Base-by-base conservation (phyloP, 2,329 filamentous ascomycete species). In the Aspergillus phoenicis region DNA sequence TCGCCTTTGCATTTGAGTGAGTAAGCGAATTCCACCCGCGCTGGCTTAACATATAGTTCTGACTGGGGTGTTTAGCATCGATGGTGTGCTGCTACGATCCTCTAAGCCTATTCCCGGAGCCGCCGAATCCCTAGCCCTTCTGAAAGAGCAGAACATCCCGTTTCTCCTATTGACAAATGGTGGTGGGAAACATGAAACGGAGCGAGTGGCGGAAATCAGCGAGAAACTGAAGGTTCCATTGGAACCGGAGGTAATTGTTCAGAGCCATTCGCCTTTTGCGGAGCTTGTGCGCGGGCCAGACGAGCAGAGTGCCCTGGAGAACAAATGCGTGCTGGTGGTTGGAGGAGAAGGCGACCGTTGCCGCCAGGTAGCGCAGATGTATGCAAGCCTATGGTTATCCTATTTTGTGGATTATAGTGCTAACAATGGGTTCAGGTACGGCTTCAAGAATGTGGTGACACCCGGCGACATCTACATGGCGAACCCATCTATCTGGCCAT, bases 161-260 rank as follows among this genome's bases (percentile, higher is more conserved):
- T 98, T 96, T 79, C 94, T 99, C 70, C 86, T 99, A 36, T 83
- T 99, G 64, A 99, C 95, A 61, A 99, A 99, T 77, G 95, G 95
- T 68, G 95, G 95, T 45, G 95, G 95, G 60, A 92, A 90, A 72
- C 86, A 88, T 64, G 94, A 98, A 77, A 81, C 81, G 2, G 88
- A 90, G 61, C 86, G 91, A 17, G 89, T 92, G 30, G 80, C 81
- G 7, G 89, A 93, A 62, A 82, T 96, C 57, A 88, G 85, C 67
- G 75, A 83, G 47, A 87, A 87, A 67, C 83, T 96, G 6, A 81
- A 84, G 26, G 80, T 93, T 1, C 77, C 82, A 15, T 80, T 95
- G 47, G 84, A 88, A 41, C 84, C 84, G 13, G 85, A 84, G 63
- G 89, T 89, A 76, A 92, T 96, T 71, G 84, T 98, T 48, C 91